Evolutionary conservation across 345 rosid genomes (phyloP).

Genomic region (Barbarea vulgaris): DNA sequence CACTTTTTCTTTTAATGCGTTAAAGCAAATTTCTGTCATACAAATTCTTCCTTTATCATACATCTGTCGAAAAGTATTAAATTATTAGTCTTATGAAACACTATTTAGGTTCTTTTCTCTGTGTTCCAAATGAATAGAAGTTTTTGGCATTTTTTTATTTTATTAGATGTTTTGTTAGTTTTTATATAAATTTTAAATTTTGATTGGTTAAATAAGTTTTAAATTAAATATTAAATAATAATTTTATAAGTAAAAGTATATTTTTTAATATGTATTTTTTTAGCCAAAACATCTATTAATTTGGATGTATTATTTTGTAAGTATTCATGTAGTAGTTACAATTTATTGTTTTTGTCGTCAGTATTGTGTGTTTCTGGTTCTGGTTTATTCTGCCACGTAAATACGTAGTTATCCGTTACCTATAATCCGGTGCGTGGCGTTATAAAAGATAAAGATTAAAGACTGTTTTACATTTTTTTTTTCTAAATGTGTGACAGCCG

Average conservation of each 20-base stretch:
- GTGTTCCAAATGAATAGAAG: too few species aligned
- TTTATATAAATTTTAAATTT: too few species aligned
- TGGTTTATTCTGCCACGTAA: conserved; percentile 3
- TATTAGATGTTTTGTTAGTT: too few species aligned
- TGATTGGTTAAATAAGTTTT: too few species aligned
- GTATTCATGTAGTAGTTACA: not conserved
- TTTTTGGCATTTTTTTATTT: too few species aligned
- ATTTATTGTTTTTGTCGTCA: not conserved
- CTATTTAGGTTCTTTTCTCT: too few species aligned
- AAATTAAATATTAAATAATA: too few species aligned
- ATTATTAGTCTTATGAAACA: not conserved
- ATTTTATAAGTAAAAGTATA: too few species aligned
- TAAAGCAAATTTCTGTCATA: not conserved
- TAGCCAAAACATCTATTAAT: too few species aligned
- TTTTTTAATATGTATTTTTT: too few species aligned
- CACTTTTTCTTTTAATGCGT: not conserved
- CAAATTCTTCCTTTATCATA: not conserved
- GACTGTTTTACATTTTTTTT: not conserved
- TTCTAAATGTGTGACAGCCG: conserved; percentile 49
- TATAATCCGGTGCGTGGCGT: not conserved
- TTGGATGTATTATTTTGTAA: too few species aligned
- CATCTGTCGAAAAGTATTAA: conserved; percentile 10
- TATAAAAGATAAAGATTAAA: not conserved
- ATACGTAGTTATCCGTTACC: conserved; percentile 9
- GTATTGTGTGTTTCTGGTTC: not conserved